A percentile compares a stretch with the other conserved stretches of the same genome.
These are phyloP conservation scores for Myriosclerotinia duriaeana DNA, from an alignment of 2,329 filamentous ascomycete genomes.

Conservation along the genomic window DNA sequence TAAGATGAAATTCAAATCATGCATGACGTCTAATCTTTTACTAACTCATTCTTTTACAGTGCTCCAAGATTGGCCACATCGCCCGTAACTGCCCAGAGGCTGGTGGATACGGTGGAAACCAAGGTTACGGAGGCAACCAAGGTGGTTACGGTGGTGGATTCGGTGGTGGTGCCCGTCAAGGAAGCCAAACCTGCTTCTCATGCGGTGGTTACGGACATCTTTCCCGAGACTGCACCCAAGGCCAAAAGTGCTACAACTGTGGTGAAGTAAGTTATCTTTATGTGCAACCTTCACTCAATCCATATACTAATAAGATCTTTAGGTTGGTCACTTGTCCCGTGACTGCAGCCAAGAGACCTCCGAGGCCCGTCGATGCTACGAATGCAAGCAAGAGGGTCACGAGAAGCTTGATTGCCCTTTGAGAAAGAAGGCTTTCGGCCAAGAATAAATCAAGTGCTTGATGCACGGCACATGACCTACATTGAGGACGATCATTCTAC, in stretches of 20 bases:
- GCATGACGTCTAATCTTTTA: background rate
- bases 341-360: constrained; percentile 93
- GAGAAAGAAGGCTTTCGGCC: constrained; percentile 21
- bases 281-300: background rate
- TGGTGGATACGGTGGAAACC: constrained; percentile 43
- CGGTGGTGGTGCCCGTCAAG: constrained; percentile 51
- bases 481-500: constrained; percentile 32
- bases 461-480: constrained; percentile 32
- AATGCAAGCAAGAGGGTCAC: constrained; percentile 67
- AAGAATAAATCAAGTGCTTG: constrained; percentile 54
- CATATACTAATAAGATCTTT: background rate
- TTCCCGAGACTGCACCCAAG: constrained; percentile 95
- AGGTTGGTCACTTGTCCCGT: constrained; percentile 46
- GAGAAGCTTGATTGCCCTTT: constrained; percentile 84
- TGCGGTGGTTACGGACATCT: constrained; percentile 97
- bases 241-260: constrained; percentile 99
- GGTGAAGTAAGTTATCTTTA: constrained; percentile 75
- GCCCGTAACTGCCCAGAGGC: constrained; percentile 80
- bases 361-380: constrained; percentile 97
- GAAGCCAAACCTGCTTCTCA: constrained; percentile 91
- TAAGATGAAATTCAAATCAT: constrained; percentile 21
- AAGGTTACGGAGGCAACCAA: constrained; percentile 43
- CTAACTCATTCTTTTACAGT: constrained; percentile 50
- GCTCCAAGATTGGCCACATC: constrained; percentile 93
- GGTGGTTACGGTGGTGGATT: constrained; percentile 44